A percentile compares a stretch with the other conserved stretches of the same genome.
phyloP scores from a whole-genome alignment of 2,329 filamentous ascomycete genomes.

The Mycosphaerelloides madeirae region DNA sequence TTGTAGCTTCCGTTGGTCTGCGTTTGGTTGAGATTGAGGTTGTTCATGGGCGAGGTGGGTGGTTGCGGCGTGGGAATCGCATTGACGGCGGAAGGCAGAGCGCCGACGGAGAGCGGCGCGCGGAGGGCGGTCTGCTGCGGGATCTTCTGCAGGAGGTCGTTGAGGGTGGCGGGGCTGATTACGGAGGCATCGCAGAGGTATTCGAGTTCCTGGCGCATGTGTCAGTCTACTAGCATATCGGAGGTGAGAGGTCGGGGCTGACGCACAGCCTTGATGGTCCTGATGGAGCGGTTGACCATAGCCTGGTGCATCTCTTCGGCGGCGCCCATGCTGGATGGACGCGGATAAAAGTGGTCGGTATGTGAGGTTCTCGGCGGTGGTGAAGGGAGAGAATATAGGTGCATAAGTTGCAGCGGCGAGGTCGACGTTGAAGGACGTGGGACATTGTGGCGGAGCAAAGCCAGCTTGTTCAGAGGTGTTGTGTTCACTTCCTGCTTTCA shows the following conservation, averaged over 20 bases:
- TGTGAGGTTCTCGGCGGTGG: too few relatives aligned
- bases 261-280: slow-evolving; percentile 73
- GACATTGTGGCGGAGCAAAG: too few relatives aligned
- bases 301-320: slow-evolving; percentile 47
- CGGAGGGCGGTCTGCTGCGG: slow-evolving; percentile 63
- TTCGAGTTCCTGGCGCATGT: slow-evolving; percentile 69
- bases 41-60: slow-evolving; percentile 27
- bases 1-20: slow-evolving; percentile 22
- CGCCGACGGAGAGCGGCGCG: slow-evolving; percentile 34
- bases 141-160: slow-evolving; percentile 68
- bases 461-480: too few relatives aligned
- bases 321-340: slow-evolving; percentile 23
- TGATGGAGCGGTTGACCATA: slow-evolving; percentile 77
- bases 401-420: neutral
- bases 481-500: too few relatives aligned
- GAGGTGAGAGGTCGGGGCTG: neutral
- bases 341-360: too few relatives aligned
- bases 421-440: too few relatives aligned
- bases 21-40: slow-evolving; percentile 33
- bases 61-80: slow-evolving; percentile 19
- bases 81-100: slow-evolving; percentile 29
- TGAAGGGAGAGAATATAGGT: neutral
- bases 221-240: slow-evolving; percentile 18
- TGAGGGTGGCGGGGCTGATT: slow-evolving; percentile 70
- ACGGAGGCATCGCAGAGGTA: slow-evolving; percentile 77